Evolutionary conservation across 2,329 filamentous ascomycete genomes (phyloP).

Genomic region (Balansia obtecta): DNA sequence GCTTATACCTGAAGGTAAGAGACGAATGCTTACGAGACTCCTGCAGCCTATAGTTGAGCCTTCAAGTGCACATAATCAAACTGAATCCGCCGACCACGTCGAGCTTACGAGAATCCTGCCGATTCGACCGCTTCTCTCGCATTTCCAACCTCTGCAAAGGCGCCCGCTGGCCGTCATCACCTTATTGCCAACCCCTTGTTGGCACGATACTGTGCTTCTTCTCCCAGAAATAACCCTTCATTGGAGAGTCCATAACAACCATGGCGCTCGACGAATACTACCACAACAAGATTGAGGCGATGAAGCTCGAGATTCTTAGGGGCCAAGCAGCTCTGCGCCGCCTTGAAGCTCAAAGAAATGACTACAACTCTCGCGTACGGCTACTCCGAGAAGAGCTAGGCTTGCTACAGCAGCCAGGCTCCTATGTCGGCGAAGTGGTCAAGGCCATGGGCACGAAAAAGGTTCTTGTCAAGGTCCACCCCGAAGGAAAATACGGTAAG

Average conservation of each 20-base stretch:
- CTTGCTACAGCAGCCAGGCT: constrained; percentile 89
- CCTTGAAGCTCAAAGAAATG: constrained; percentile 94
- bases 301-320: constrained; percentile 99
- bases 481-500: constrained; percentile 98
- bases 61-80: background rate
- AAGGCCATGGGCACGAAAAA: constrained; percentile 99
- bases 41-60: constrained; percentile 10
- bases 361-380: constrained; percentile 97
- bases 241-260: constrained; percentile 19
- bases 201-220: background rate
- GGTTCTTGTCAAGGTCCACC: constrained; percentile 96
- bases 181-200: background rate
- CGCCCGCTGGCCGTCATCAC: background rate
- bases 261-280: constrained; percentile 99
- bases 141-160: background rate
- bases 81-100: constrained; percentile 1
- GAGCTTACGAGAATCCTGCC: background rate
- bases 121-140: background rate
- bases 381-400: constrained; percentile 91
- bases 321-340: constrained; percentile 89
- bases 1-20: background rate
- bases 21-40: constrained; percentile 13
- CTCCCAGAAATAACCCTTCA: background rate
- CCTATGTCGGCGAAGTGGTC: constrained; percentile 98
- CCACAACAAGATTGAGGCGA: constrained; percentile 99